Base-by-base conservation (phyloP, 176 grass and related monocot genomes). In the Juncus inflexus region DNA sequence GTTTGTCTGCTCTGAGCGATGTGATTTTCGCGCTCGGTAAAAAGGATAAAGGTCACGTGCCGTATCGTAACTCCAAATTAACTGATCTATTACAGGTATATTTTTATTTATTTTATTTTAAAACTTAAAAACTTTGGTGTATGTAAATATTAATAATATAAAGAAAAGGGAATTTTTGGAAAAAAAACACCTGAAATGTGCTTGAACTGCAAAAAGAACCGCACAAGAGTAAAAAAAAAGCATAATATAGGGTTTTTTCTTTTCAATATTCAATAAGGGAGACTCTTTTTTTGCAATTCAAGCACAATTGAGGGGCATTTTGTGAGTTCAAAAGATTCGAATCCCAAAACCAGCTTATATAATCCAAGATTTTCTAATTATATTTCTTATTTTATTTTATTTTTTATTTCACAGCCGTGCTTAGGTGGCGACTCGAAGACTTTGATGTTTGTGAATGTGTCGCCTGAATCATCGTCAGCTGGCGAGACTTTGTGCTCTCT, bases 351-450 rank as follows among this genome's bases (percentile, higher is more conserved):
- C 19, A 28, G 19, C 19, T 1, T 28, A 28, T 28, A 28, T 28
- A 28, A 28, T 28, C 19, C 19, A 28, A 28, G 19, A 28, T 28
- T 28, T 28, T 28, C 19, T 28, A 28, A 28, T 28, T 28, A 28
- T 28, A 28, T 28, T 28, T 28, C 19, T 63, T 54, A 10, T 12
- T 39, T 47, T 79, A 14, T 66, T 4, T 58, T 28, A 58, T 50
- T 52, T 15, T 61, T 73, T 19, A 2, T 37, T 10, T 42, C 40
- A 73, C 80, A 97, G 94, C 94, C 94, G 67, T 97, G 94, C 72
- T 89, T 97, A 58, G 94, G 94, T 10, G 94, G 94, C 6, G 94
- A 97, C 51, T 91, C 94, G 0, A 97, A 97, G 62, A 91, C 94
- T 4, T 64, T 97, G 4, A 97, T 97, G 94, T 86, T 97, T 72